Evolutionary conservation across 2,329 filamentous ascomycete species (phyloP).

Genomic region (Verticillium alfalfae): DNA sequence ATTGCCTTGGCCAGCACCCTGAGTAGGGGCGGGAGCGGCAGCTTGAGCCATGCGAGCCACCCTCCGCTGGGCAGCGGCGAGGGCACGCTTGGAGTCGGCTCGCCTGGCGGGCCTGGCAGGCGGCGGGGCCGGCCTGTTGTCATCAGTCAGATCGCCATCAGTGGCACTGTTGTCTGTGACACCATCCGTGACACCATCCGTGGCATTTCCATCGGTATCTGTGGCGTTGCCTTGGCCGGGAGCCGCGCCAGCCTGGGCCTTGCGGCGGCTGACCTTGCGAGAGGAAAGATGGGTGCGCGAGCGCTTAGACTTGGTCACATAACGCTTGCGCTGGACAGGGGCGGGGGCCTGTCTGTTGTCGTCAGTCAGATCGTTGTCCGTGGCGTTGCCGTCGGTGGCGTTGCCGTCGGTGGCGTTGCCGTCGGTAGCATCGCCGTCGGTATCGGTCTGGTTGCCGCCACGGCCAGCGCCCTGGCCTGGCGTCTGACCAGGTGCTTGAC

Average conservation of each 20-base stretch:
- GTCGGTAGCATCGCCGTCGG: not conserved
- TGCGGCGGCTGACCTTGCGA: not conserved
- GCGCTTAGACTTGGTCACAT: not conserved
- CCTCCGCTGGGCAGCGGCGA: not conserved
- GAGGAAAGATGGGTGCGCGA: not conserved
- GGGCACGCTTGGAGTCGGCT: not conserved
- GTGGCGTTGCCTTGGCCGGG: not conserved
- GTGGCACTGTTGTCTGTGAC: not conserved
- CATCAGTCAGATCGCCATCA: not conserved
- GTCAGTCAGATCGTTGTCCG: not conserved
- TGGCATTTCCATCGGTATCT: not conserved
- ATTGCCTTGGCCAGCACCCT: constrained; percentile 6
- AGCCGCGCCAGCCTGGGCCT: not conserved
- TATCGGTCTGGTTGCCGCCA: not conserved
- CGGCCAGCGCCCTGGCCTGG: constrained; percentile 8
- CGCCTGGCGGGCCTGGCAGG: not conserved
- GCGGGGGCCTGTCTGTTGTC: not conserved
- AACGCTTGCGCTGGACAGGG: not conserved
- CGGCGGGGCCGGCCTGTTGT: not conserved
- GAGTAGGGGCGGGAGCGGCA: constrained; percentile 4
- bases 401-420: not conserved
- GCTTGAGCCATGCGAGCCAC: not conserved
- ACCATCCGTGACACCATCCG: not conserved
- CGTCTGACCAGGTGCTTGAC: constrained; percentile 1
- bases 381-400: not conserved